phyloP scores from a whole-genome alignment of 192 early-diverging fungal species.

The Coemansia sp. region DNA sequence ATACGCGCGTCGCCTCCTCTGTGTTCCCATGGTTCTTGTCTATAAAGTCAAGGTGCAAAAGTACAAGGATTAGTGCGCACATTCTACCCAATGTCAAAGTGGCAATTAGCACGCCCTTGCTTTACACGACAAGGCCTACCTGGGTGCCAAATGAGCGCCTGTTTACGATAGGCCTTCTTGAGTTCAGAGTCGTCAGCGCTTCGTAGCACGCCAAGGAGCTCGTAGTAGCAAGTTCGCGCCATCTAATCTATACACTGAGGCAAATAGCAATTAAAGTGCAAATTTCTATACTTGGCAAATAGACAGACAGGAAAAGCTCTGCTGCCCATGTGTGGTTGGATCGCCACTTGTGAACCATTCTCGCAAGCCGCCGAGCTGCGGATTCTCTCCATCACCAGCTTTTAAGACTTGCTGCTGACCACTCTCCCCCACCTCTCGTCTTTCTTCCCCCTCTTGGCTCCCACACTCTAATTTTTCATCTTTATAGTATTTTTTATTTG shows the following conservation, averaged over 20 bases:
- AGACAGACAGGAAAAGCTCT: neutral
- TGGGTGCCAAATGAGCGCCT: conserved; percentile 80
- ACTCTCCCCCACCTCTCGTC: neutral
- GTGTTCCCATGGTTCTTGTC: conserved; percentile 87
- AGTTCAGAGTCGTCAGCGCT: conserved; percentile 74
- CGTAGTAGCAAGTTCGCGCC: conserved; percentile 86
- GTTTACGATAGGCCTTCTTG: conserved; percentile 84
- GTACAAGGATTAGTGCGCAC: conserved; percentile 18
- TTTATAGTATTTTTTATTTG: neutral
- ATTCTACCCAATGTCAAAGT: neutral
- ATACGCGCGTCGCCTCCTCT: conserved; percentile 85
- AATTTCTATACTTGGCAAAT: neutral
- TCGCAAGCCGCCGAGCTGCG: neutral
- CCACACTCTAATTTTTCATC: neutral
- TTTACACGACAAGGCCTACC: conserved; percentile 44
- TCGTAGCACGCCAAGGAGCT: conserved; percentile 79
- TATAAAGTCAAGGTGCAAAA: conserved; percentile 58
- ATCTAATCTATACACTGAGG: conserved; percentile 17
- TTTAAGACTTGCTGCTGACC: neutral
- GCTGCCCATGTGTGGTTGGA: neutral
- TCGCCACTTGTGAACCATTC: neutral
- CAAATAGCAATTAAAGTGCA: neutral
- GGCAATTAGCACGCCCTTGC: neutral
- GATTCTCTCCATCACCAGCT: neutral
- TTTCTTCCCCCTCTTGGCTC: neutral